Evolutionary conservation across 2,329 filamentous ascomycete species (phyloP).

Genomic region (Hymenoscyphus fructigenus): DNA sequence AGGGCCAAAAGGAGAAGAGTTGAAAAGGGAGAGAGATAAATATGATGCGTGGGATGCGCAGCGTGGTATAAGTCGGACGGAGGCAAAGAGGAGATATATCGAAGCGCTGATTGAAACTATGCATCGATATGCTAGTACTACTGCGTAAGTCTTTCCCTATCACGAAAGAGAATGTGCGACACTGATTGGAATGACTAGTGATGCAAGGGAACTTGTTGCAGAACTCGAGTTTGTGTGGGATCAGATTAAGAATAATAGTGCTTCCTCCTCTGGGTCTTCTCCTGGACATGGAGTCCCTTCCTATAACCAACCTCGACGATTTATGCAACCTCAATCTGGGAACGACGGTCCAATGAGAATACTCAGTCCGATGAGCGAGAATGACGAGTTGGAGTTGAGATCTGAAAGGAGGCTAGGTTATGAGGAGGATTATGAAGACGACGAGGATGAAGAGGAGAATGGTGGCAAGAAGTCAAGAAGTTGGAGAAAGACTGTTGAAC

Average conservation of each 20-base stretch:
- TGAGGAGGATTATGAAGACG: slow-evolving; percentile 46
- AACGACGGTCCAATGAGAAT: slow-evolving; percentile 63
- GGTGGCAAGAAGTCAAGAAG: slow-evolving; percentile 49
- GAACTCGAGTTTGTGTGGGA: slow-evolving; percentile 99
- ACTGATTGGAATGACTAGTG: slow-evolving; percentile 44
- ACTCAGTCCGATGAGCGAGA: slow-evolving; percentile 82
- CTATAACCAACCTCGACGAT: slow-evolving; percentile 39
- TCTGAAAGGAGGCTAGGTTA: slow-evolving; percentile 44
- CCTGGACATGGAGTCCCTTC: slow-evolving; percentile 43
- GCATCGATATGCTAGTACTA: slow-evolving; percentile 88
- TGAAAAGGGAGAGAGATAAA: slow-evolving; percentile 60
- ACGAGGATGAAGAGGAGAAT: slow-evolving; percentile 39
- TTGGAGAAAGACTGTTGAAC: slow-evolving; percentile 82
- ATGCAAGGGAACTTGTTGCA: slow-evolving; percentile 81
- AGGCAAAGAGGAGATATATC: slow-evolving; percentile 93
- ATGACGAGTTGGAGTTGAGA: slow-evolving; percentile 64
- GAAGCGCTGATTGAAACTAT: slow-evolving; percentile 93
- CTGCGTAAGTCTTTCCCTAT: slow-evolving; percentile 53
- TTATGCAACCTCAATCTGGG: slow-evolving; percentile 48
- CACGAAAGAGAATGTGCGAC: background rate
- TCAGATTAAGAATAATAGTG: slow-evolving; percentile 86
- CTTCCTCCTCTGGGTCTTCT: slow-evolving; percentile 59
- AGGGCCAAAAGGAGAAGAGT: slow-evolving; percentile 49
- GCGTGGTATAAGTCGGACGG: slow-evolving; percentile 77
- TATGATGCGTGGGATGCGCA: slow-evolving; percentile 97